Base-by-base conservation (phyloP, 257 asterid genomes). In the Ocimum tenuiflorum region DNA sequence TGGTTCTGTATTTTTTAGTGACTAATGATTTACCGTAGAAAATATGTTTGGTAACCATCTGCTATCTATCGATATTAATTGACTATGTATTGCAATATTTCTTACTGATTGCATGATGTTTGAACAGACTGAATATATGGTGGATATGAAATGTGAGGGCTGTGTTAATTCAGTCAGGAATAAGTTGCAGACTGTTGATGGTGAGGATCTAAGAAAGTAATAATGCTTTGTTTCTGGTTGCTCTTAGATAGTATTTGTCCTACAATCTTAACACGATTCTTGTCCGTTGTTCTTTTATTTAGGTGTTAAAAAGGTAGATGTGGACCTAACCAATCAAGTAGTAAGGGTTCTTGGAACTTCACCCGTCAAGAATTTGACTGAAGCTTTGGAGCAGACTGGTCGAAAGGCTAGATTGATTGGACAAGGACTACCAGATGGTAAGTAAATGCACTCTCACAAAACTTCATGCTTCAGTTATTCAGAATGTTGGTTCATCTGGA, bases 331-430 rank as follows among this genome's bases (percentile, higher is more conserved):
- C 48, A 88, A 84, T 81, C 99, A 92, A 82, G 95, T 92, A 9
- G 99, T 92, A 69, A 81, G 91, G 60, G 63, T 92, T 73, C 94
- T 86, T 68, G 99, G 97, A 57, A 82, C 78, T 72, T 83, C 97
- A 7, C 94, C 91, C 15, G 89, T 89, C 73, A 92, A 87, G 79
- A 70, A 41, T 52, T 75, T 92, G 87, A 81, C 88, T 23, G 97
- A 92, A 77, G 97, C 97, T 45, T 73, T 92, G 72, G 96, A 87
- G 68, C 99, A 89, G 78, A 87, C 94, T 11, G 99, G 99, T 65
- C 85, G 90, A 33, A 92, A 87, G 70, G 94, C 99, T 53, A 69
- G 97, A 51, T 76, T 92, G 41, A 89, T 92, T 71, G 99, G 99
- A 60, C 99, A 92, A 76, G 99, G 99, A 57, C 76, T 58, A 48